Conservation (phyloP, 495 filamentous ascomycete genomes). For the Annulohypoxylon nitens region DNA sequence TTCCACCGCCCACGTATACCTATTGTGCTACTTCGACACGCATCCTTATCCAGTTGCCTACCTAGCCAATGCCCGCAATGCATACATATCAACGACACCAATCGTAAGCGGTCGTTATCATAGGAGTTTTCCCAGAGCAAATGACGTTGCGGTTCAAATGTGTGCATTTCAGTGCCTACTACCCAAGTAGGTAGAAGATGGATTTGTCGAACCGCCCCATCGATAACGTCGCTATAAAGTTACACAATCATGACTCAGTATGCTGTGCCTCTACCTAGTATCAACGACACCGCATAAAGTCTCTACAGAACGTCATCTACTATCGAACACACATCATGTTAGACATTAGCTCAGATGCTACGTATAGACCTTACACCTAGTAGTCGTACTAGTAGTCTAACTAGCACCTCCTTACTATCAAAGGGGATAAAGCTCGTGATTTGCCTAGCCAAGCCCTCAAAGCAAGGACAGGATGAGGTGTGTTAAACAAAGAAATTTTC, state of each 20-base stretch:
- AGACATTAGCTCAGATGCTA: neutral
- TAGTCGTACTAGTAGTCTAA: too few relatives aligned
- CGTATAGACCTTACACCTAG: neutral
- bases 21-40: slow-evolving; percentile 21
- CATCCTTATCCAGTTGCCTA: slow-evolving; percentile 15
- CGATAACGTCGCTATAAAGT: neutral
- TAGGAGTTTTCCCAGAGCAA: neutral
- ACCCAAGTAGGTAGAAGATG: neutral
- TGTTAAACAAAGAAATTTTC: too few relatives aligned
- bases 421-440: neutral
- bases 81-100: neutral
- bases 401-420: neutral
- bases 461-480: neutral
- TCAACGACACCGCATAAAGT: neutral
- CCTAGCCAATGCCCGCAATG: neutral
- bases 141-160: neutral
- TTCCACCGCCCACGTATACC: slow-evolving; percentile 19
- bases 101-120: neutral
- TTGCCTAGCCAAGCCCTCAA: neutral
- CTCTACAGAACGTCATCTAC: neutral
- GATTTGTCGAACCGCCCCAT: neutral
- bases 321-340: neutral
- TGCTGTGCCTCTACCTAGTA: neutral
- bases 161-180: neutral
- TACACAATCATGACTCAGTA: neutral